phyloP scores from a whole-genome alignment of 2,329 filamentous ascomycete genomes.

The Claviceps lovelessii region DNA sequence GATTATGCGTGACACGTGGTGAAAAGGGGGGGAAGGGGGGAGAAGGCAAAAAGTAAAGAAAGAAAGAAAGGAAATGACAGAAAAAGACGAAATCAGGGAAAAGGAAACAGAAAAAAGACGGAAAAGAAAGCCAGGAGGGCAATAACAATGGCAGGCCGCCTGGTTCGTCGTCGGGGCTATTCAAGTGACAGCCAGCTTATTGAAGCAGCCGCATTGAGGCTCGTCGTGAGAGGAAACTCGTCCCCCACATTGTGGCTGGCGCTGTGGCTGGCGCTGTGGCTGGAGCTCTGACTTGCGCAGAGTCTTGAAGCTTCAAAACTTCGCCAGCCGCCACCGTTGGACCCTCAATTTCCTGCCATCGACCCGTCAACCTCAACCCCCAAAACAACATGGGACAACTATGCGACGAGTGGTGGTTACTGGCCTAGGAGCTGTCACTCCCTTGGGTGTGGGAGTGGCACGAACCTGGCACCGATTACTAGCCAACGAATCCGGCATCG shows the following conservation, averaged over 20 bases:
- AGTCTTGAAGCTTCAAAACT: too few relatives aligned
- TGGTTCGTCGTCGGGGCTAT: not conserved
- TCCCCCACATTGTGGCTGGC: not conserved
- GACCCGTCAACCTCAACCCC: not conserved
- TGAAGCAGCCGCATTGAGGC: not conserved
- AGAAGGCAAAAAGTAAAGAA: too few relatives aligned
- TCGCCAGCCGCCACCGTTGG: too few relatives aligned
- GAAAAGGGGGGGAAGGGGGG: too few relatives aligned
- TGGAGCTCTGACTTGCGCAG: too few relatives aligned
- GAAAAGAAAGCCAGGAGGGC: too few relatives aligned
- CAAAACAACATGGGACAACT: conserved; percentile 23
- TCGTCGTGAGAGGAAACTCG: not conserved
- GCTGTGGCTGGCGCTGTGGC: not conserved
- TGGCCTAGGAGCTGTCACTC: conserved; percentile 68
- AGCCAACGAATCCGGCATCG: conserved; percentile 65
- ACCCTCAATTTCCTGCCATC: not conserved
- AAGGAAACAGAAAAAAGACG: not conserved
- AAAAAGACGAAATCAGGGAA: not conserved
- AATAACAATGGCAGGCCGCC: not conserved
- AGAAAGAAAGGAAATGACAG: too few relatives aligned
- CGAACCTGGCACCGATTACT: conserved; percentile 71
- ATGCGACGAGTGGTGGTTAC: conserved; percentile 72
- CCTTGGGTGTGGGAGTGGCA: conserved; percentile 65
- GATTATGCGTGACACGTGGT: too few relatives aligned
- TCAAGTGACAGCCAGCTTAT: not conserved